Percentiles rank a stretch among this genome's conserved stretches.
These are phyloP conservation scores for Scedosporium dehoogii DNA, from an alignment of 2,329 filamentous ascomycete genomes.

Conservation along the genomic window DNA sequence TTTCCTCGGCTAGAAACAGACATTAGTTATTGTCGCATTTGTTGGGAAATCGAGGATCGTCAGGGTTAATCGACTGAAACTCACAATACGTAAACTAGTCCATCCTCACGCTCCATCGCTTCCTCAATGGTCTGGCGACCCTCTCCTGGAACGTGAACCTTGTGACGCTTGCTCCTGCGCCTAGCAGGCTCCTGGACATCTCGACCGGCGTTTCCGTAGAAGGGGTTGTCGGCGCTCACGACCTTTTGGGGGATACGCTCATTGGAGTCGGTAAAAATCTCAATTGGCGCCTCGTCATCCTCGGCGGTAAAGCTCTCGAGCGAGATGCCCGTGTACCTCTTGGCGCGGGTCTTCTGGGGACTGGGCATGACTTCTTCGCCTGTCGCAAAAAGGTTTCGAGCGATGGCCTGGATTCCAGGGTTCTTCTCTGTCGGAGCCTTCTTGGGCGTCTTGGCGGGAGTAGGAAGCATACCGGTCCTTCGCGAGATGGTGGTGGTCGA, in stretches of 20 bases:
- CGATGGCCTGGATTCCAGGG: conserved; percentile 41
- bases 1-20: conserved; percentile 56
- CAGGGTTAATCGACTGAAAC: conserved; percentile 23
- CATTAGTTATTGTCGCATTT: conserved; percentile 14
- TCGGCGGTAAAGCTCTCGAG: conserved; percentile 50
- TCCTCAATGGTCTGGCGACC: conserved; percentile 51
- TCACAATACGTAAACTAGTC: conserved; percentile 70
- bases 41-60: background rate
- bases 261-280: conserved; percentile 70
- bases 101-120: conserved; percentile 55
- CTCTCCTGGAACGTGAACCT: conserved; percentile 45
- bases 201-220: conserved; percentile 41
- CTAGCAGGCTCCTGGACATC: conserved; percentile 28
- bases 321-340: conserved; percentile 45
- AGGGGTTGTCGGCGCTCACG: conserved; percentile 60
- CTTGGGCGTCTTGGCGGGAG: conserved; percentile 67
- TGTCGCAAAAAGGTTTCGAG: conserved; percentile 52
- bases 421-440: conserved; percentile 47
- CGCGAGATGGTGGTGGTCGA: conserved; percentile 21
- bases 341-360: conserved; percentile 46
- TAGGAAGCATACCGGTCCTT: conserved; percentile 54
- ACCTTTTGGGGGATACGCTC: conserved; percentile 65
- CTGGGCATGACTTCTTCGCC: conserved; percentile 49
- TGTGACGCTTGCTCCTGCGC: conserved; percentile 45
- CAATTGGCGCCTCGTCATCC: conserved; percentile 48